Base-by-base conservation (phyloP, 176 grass and related monocot species). In the Tillandsia fasciculata region DNA sequence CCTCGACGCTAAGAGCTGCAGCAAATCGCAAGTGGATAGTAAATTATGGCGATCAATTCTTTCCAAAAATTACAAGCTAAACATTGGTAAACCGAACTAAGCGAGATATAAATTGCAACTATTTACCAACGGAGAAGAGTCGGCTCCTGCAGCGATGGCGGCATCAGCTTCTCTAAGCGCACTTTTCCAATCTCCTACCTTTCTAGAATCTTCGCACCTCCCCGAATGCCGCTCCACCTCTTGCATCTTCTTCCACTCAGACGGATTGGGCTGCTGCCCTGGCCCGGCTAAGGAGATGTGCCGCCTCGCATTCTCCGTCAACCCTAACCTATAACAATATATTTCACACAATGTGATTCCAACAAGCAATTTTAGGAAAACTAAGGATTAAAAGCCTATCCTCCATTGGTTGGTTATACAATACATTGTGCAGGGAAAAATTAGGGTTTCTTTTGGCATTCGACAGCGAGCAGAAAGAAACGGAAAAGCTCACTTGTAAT, bases 91-190 rank as follows among this genome's bases (percentile, higher is more conserved):
- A 23, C 33, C 18, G 14, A 15, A 53, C 68, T 52, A 50, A 12
- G 47, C 12, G 56, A 67, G 12, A 57, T 71, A 13, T 28, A 12
- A 63, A 10, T 70, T 26, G 69, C n/a, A 51, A 28, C 14, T 71
- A 63, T 61, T 83, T 90, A 99, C 94, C 89, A 90, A 53, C 0
- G 76, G 79, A 68, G 87, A 92, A 11, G 84, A 92, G 57, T 99
- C 89, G 17, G 94, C 84, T 48, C 94, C 94, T 11, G 77, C 77
- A 9, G 80, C 72, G 72, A 93, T 83, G 52, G 94, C 83, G 51
- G 89, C 90, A 81, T 93, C 90, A n/a, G 77, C 90, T 86, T 99
- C 94, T 80, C 89, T 88, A 72, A 99, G 27, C 6, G 77, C 52
- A 3, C 82, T 88, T 65, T 90, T 99, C 89, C 94, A 99, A 68